phyloP scores from a whole-genome alignment of 2,329 filamentous ascomycete genomes.

The Dactylonectria macrodidyma region DNA sequence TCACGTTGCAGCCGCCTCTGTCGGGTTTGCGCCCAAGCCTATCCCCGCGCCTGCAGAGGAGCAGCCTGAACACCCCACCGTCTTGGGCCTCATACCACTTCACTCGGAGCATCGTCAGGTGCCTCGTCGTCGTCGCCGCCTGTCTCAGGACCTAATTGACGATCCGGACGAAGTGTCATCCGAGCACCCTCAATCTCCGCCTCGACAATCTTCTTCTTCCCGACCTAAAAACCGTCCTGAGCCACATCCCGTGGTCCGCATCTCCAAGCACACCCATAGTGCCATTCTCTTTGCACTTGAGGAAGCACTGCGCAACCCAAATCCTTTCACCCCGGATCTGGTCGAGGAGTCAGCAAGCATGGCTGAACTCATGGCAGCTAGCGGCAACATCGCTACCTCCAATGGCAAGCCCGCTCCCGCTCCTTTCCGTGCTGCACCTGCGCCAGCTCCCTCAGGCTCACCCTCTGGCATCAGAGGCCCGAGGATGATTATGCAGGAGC shows the following conservation, averaged over 20 bases:
- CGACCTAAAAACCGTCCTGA: conserved; percentile 53
- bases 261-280: conserved; percentile 88
- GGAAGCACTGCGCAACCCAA: conserved; percentile 87
- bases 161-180: conserved; percentile 59
- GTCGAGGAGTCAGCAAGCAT: conserved; percentile 93
- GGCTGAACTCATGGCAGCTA: conserved; percentile 81
- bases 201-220: conserved; percentile 48
- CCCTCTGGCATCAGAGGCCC: conserved; percentile 84
- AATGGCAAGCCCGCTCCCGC: conserved; percentile 68
- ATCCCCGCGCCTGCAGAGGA: conserved; percentile 42
- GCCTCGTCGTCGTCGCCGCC: conserved; percentile 51
- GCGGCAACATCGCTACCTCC: conserved; percentile 67
- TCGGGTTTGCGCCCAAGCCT: conserved; percentile 63
- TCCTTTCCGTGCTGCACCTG: conserved; percentile 61
- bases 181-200: conserved; percentile 47
- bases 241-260: conserved; percentile 68
- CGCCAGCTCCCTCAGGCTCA: conserved; percentile 67
- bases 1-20: conserved; percentile 63
- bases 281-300: conserved; percentile 95
- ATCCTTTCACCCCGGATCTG: conserved; percentile 86
- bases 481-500: conserved; percentile 91
- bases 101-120: conserved; percentile 57
- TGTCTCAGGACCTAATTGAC: conserved; percentile 66
- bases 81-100: conserved; percentile 51
- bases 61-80: conserved; percentile 45